Evolutionary conservation across 352 stramenopile species (phyloP).

Genomic region (Globisporangium acanthophoron): DNA sequence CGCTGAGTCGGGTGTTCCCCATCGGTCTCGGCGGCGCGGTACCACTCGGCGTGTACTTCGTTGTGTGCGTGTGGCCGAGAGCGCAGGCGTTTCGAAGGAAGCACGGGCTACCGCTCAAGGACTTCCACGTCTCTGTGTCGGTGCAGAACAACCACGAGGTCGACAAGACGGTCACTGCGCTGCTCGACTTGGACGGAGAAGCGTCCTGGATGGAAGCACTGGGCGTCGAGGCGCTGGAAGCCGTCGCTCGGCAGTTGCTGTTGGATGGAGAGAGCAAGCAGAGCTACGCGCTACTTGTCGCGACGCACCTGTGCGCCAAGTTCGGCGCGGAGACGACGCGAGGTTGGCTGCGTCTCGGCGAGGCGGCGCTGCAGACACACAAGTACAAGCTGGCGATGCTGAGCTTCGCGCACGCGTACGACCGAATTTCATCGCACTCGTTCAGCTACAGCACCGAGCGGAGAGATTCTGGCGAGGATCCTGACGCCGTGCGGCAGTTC

Average conservation of each 20-base stretch:
- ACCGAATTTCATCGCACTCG: neutral
- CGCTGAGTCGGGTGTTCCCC: slow-evolving; percentile 27
- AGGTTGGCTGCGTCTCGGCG: slow-evolving; percentile 27
- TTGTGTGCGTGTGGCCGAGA: slow-evolving; percentile 58
- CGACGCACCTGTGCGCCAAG: slow-evolving; percentile 18
- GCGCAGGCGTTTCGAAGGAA: slow-evolving; percentile 38
- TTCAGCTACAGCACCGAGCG: slow-evolving; percentile 1
- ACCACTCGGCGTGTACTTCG: slow-evolving; percentile 30
- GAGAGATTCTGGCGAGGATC: neutral
- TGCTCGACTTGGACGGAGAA: slow-evolving; percentile 17
- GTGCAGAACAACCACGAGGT: slow-evolving; percentile 36
- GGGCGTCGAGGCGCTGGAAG: slow-evolving; percentile 24
- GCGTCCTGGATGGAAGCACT: slow-evolving; percentile 12
- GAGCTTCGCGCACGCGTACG: slow-evolving; percentile 19
- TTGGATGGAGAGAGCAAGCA: slow-evolving; percentile 17
- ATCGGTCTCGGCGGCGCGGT: slow-evolving; percentile 31
- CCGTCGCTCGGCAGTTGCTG: slow-evolving; percentile 23
- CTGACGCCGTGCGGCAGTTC: slow-evolving; percentile 11
- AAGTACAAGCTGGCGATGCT: slow-evolving; percentile 35
- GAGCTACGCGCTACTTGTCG: slow-evolving; percentile 18
- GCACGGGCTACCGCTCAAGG: slow-evolving; percentile 31
- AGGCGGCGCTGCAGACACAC: slow-evolving; percentile 19
- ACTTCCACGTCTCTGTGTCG: slow-evolving; percentile 54
- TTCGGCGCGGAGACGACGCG: slow-evolving; percentile 12
- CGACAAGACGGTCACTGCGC: slow-evolving; percentile 36